Percentiles rank a stretch among this genome's conserved stretches.
Evolutionary conservation across 2,329 filamentous ascomycete genomes (phyloP).

Genomic region (Ascomycota sp.): DNA sequence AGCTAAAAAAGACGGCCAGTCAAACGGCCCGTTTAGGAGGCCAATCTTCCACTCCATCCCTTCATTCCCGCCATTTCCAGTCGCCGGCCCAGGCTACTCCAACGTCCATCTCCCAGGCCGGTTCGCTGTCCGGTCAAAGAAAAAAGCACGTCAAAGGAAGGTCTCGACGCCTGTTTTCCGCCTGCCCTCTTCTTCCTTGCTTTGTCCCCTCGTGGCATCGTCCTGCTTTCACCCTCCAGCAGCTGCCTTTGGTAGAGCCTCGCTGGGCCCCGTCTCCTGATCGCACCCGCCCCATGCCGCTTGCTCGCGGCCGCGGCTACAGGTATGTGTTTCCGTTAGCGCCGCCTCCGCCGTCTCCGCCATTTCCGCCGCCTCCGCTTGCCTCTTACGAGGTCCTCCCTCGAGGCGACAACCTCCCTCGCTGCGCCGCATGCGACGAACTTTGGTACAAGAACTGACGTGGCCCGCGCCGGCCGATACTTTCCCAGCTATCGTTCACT

Average conservation of each 20-base stretch:
- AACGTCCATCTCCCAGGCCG: neutral
- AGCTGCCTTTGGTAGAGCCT: neutral
- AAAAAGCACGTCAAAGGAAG: neutral
- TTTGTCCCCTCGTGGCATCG: neutral
- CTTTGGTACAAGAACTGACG: constrained; percentile 3
- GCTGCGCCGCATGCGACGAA: neutral
- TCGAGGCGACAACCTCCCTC: constrained; percentile 1
- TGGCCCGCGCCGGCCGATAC: constrained; percentile 1
- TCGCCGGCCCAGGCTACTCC: neutral
- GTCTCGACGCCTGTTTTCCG: neutral
- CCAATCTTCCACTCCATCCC: constrained; percentile 1
- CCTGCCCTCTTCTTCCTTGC: neutral
- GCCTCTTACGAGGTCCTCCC: neutral
- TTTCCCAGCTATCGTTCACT: constrained; percentile 1
- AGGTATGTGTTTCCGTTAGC: constrained; percentile 4
- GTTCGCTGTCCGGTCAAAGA: neutral
- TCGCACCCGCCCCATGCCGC: constrained; percentile 2
- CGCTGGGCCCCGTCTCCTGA: neutral
- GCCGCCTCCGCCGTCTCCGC: constrained; percentile 1
- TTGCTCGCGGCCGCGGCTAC: constrained; percentile 1
- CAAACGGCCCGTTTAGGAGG: neutral
- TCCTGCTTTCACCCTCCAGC: neutral
- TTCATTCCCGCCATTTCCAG: constrained; percentile 1
- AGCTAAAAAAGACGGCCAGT: no score
- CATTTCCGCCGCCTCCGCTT: neutral